Evolutionary conservation across 331 rosid species (phyloP).

Genomic region (Cydonia oblonga): DNA sequence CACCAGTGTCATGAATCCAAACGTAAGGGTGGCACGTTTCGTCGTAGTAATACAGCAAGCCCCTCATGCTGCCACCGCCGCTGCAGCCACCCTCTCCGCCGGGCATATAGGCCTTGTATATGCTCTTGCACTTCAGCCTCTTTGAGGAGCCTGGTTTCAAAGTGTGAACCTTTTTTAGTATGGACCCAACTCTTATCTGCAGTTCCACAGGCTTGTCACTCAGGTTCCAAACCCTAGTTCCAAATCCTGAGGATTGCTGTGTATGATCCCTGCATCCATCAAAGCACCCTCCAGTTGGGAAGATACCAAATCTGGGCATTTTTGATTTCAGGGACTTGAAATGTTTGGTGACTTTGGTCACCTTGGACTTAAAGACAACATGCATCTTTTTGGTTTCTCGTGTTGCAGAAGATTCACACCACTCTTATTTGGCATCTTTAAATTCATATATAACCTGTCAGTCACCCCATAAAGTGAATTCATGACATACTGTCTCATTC

Average conservation of each 20-base stretch:
- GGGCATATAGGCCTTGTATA: slow-evolving; percentile 80
- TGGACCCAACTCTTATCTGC: slow-evolving; percentile 91
- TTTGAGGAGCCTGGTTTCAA: slow-evolving; percentile 83
- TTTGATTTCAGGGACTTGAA: slow-evolving; percentile 28
- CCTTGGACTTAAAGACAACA: slow-evolving; percentile 18
- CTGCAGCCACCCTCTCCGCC: slow-evolving; percentile 9
- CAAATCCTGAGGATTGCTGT: slow-evolving; percentile 50
- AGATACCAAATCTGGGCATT: slow-evolving; percentile 34
- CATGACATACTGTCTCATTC: background rate
- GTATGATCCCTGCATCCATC: slow-evolving; percentile 65
- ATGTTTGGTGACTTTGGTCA: slow-evolving; percentile 10
- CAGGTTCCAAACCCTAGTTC: slow-evolving; percentile 88
- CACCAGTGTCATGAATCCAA: slow-evolving; percentile 74
- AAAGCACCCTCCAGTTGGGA: slow-evolving; percentile 60
- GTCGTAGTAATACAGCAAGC: slow-evolving; percentile 69
- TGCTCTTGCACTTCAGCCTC: slow-evolving; percentile 73
- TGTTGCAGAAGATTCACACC: background rate
- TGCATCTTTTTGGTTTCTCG: slow-evolving; percentile 9
- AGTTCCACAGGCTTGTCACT: slow-evolving; percentile 76
- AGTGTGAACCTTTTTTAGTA: slow-evolving; percentile 63
- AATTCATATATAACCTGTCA: background rate
- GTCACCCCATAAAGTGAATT: background rate
- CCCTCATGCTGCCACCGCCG: slow-evolving; percentile 50
- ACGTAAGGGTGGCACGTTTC: slow-evolving; percentile 81
- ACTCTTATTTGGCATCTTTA: background rate